Evolutionary conservation across 805 yeast genomes (phyloP).

Genomic region (Cyberlindnera xylosilytica): DNA sequence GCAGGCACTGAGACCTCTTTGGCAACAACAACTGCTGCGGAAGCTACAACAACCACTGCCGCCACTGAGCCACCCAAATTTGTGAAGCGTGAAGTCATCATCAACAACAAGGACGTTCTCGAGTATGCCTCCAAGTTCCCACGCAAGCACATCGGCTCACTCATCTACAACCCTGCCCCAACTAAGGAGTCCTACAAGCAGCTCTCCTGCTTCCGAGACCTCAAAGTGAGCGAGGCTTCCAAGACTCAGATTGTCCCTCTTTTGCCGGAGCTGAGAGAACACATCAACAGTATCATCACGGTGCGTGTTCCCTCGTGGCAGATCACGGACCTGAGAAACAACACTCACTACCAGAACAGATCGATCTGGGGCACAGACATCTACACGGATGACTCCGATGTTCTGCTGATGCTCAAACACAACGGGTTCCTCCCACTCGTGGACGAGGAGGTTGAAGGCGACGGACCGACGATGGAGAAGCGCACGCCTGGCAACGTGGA

Average conservation of each 20-base stretch:
- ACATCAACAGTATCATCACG: slow-evolving; percentile 39
- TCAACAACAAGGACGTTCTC: slow-evolving; percentile 40
- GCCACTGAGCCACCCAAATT: slow-evolving; percentile 13
- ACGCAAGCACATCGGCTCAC: slow-evolving; percentile 47
- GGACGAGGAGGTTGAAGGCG: slow-evolving; percentile 23
- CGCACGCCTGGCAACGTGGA: slow-evolving; percentile 41
- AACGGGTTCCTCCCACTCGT: slow-evolving; percentile 56
- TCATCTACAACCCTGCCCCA: slow-evolving; percentile 56
- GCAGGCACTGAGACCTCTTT: neutral
- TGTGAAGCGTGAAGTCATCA: slow-evolving; percentile 23
- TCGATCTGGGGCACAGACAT: slow-evolving; percentile 89
- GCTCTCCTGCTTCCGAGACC: slow-evolving; percentile 12
- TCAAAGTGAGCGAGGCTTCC: neutral
- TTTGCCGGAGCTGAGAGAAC: slow-evolving; percentile 33
- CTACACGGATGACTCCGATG: slow-evolving; percentile 91
- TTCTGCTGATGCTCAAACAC: slow-evolving; percentile 71
- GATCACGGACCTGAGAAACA: slow-evolving; percentile 25
- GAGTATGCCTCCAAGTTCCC: slow-evolving; percentile 40
- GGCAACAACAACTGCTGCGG: neutral
- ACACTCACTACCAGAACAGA: slow-evolving; percentile 22
- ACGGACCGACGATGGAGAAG: slow-evolving; percentile 17
- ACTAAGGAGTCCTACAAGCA: slow-evolving; percentile 38
- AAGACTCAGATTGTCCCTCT: slow-evolving; percentile 23
- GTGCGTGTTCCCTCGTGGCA: slow-evolving; percentile 28
- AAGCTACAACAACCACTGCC: neutral